Base-by-base conservation (phyloP, 768 basidiomycete genomes). In the Cyclocybe aegerita region DNA sequence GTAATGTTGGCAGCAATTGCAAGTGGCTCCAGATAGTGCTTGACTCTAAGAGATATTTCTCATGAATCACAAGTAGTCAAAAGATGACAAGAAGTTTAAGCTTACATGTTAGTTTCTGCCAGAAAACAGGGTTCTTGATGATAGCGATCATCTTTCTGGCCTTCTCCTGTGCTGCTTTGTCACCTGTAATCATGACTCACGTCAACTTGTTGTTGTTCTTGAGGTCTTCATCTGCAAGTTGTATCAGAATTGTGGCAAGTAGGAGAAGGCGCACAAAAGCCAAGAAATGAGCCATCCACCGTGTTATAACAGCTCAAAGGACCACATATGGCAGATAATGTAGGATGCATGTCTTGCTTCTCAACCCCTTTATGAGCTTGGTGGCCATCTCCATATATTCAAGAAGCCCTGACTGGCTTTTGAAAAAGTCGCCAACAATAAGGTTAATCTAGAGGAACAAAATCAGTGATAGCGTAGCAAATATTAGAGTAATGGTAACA, bases 301-400 rank as follows among this genome's bases (percentile, higher is more conserved):
- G 47, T 6, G 67, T 72, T 15, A 69, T 54, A 31, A 72, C 66
- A 17, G 71, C 65, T 8, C 55, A 55, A 15, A 74, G 67, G 9
- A 73, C 58, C n/a, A 63, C 46, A n/a, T 23, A 23, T 23, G 23
- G 23, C 23, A 23, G 23, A 0, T 70, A 35, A 0, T 56, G 70
- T 7, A 74, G 61, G 2, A 73, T 44, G 7, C 39, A 31, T 7
- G 68, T 72, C 44, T 75, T 73, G 48, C 64, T 65, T 4, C 54
- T 43, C 4, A 77, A 50, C 74, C 73, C 76, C 8, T 61, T 64
- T 31, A 77, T 76, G 0, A 77, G 60, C 14, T 73, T 63, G 11
- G 60, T 60, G 17, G 71, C 73, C 14, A 58, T 44, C 2, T 63
- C 51, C 0, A 64, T 52, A 50, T 56, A 61, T 0, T 43, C 14